Percentiles rank a stretch among this genome's conserved stretches.
phyloP scores from a whole-genome alignment of 1,284 basidiomycete genomes.

The Vanrija humicola region DNA sequence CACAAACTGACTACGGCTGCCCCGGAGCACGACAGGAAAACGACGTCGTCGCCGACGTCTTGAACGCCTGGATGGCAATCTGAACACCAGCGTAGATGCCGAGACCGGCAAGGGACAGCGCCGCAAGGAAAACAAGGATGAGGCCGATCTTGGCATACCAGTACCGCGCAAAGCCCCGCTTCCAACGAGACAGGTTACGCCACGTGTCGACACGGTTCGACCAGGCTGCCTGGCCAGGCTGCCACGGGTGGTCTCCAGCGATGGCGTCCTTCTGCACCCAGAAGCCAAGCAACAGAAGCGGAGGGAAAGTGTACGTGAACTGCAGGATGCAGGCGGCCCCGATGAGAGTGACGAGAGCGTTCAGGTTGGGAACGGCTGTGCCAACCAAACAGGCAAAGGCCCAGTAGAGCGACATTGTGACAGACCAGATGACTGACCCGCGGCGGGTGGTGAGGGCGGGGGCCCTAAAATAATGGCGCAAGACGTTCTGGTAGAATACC shows the following conservation, averaged over 20 bases:
- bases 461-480: constrained; percentile 58
- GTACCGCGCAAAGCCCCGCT: constrained; percentile 15
- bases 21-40: constrained; percentile 20
- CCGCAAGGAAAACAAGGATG: constrained; percentile 4
- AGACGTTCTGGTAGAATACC: constrained; percentile 21
- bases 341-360: constrained; percentile 56
- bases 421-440: constrained; percentile 54
- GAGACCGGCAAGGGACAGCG: constrained; percentile 7
- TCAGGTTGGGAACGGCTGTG: constrained; percentile 60
- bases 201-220: constrained; percentile 16
- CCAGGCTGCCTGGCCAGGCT: constrained; percentile 14
- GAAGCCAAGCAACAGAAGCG: constrained; percentile 13
- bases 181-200: constrained; percentile 13
- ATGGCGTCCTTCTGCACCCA: constrained; percentile 21
- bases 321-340: constrained; percentile 42
- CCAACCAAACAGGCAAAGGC: constrained; percentile 58
- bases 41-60: constrained; percentile 1
- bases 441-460: constrained; percentile 53
- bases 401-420: constrained; percentile 35
- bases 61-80: constrained; percentile 6
- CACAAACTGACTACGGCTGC: constrained; percentile 1
- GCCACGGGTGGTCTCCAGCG: constrained; percentile 10
- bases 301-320: constrained; percentile 19
- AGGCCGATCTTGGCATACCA: constrained; percentile 15
- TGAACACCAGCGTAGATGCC: constrained; percentile 16